phyloP scores from a whole-genome alignment of 179 eudicot genomes.

The Corrigiola litoralis region DNA sequence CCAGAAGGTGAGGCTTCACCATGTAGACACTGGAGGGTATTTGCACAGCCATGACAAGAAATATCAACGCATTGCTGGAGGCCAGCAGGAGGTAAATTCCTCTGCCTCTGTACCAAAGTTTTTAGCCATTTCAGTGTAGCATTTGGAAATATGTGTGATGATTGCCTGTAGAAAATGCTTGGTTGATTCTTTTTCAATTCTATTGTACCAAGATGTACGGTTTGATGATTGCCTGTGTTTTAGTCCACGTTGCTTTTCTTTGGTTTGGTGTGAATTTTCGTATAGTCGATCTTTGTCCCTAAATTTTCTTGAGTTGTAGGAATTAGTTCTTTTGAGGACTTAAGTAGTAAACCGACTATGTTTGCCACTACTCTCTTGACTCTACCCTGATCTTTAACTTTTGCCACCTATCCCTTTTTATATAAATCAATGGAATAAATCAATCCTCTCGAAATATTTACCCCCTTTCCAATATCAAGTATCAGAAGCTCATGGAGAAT shows the following conservation, averaged over 20 bases:
- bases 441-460: too few species aligned
- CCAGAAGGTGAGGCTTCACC: slow-evolving; percentile 84
- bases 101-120: neutral
- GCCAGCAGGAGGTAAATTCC: slow-evolving; percentile 87
- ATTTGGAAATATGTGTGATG: neutral
- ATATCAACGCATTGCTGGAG: slow-evolving; percentile 84
- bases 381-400: too few species aligned
- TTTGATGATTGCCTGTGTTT: too few species aligned
- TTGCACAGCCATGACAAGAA: slow-evolving; percentile 97
- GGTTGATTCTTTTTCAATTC: neutral
- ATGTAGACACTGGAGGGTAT: slow-evolving; percentile 89
- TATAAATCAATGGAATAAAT: too few species aligned
- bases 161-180: neutral
- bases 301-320: neutral
- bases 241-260: neutral
- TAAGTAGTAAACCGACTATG: too few species aligned
- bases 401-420: too few species aligned
- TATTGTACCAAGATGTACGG: neutral
- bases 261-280: neutral
- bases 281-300: neutral
- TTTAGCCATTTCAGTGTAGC: neutral
- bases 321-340: neutral
- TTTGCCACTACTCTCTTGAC: too few species aligned
- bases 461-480: too few species aligned
- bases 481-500: too few species aligned